These are phyloP conservation scores for Cladosporium velox DNA, from an alignment of 2,329 filamentous ascomycete species.

Conservation along the genomic window DNA sequence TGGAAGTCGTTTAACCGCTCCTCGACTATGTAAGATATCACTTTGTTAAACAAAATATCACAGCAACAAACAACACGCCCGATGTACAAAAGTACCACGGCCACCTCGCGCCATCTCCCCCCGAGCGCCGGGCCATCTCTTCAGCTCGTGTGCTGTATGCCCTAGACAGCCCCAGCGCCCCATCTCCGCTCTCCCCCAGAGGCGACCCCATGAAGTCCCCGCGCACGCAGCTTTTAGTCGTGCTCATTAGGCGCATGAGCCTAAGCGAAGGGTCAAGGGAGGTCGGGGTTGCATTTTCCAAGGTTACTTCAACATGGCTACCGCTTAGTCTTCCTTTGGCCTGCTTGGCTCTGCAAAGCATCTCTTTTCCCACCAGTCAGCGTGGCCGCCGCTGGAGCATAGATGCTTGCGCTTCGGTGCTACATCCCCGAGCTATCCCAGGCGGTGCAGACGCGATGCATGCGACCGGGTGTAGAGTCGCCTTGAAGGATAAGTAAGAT, in stretches of 20 bases:
- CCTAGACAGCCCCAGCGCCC: slow-evolving; percentile 1
- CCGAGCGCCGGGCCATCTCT: slow-evolving; percentile 16
- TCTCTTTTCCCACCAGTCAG: slow-evolving; percentile 14
- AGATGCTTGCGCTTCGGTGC: slow-evolving; percentile 13
- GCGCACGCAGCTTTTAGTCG: not conserved
- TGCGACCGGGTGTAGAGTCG: not conserved
- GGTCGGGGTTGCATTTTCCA: slow-evolving; percentile 14
- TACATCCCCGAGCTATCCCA: slow-evolving; percentile 1
- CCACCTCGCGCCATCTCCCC: slow-evolving; percentile 8
- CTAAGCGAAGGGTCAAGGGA: not conserved
- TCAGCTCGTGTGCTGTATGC: not conserved
- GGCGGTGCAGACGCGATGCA: not conserved
- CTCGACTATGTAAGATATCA: not conserved
- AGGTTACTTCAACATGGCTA: not conserved
- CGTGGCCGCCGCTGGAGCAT: not conserved
- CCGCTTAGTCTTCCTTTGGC: slow-evolving; percentile 19
- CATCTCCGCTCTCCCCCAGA: slow-evolving; percentile 12
- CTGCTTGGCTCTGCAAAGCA: slow-evolving; percentile 19
- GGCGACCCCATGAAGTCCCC: slow-evolving; percentile 14
- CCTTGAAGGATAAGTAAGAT: slow-evolving; percentile 16
- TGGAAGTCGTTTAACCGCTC: not conserved
- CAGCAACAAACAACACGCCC: not conserved
- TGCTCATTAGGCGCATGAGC: not conserved
- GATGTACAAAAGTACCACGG: not conserved
- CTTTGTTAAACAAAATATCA: not conserved